Evolutionary conservation across 1,284 basidiomycete species (phyloP), one percentile per base, ranked within the genome.

Genomic region (Austroboletus rostrupii): DNA sequence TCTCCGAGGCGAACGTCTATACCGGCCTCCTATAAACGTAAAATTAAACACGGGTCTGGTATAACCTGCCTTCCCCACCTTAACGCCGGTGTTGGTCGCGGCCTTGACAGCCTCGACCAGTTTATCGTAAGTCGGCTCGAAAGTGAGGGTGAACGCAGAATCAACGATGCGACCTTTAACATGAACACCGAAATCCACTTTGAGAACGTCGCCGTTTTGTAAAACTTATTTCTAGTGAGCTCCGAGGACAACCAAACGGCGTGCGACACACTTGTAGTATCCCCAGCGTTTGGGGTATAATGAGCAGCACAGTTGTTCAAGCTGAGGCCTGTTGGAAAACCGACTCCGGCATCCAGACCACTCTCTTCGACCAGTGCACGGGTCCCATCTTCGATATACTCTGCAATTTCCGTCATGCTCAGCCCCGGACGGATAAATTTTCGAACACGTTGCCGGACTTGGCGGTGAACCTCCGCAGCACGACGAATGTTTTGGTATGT

Each of bases 101-200:
- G 92, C 96, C 66, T 86, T 87, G 52, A 97, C 96, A 17, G 95
- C 95, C 60, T 90, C 88, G 12, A 99, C 67, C 16, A 99, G 74
- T 53, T 86, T 88, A 62, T 97, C 85, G 66, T 96, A 98, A 13
- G 87, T 92, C 31, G 86, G 91, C 55, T 96, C 93, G 64, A 87
- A 99, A 13, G 72, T 80, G 62, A 99, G 73, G 2, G 96, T 99
- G 70, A 99, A 99, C 2, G 96, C 96, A 33, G 94, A 97, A 70
- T 99, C 96, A 44, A 88, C 69, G 54, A 99, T 99, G 40, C 92
- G 80, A 16, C 96, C 97, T 61, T 90, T 89, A 40, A 98, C 94
- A 56, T 99, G 97, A 1, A 99, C 92, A 50, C 96, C 96, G 65
- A 99, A 85, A 69, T 99, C 97, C 45, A 99, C 91, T 72, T 99